These are phyloP conservation scores for Pseudognaphalium luteoalbum DNA, from an alignment of 129 eudicot species.

Conservation along the genomic window DNA sequence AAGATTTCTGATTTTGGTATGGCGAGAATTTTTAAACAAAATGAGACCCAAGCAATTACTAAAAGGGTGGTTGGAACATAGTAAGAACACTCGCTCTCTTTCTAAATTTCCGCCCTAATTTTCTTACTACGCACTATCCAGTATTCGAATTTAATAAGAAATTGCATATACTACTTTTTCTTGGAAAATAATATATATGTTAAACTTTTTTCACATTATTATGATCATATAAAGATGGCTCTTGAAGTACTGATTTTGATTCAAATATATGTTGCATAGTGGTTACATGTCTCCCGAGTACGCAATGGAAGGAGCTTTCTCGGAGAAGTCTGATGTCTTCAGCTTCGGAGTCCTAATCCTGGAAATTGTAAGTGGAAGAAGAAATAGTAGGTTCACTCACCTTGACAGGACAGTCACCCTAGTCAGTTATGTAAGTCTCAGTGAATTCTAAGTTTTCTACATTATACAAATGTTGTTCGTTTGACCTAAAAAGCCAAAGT, in stretches of 20 bases:
- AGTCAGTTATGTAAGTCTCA: constrained; percentile 43
- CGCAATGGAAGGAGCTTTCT: constrained; percentile 34
- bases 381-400: constrained; percentile 23
- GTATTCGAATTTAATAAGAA: too few species aligned
- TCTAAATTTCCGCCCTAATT: neutral
- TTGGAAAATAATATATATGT: too few species aligned
- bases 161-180: too few species aligned
- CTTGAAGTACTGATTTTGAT: neutral
- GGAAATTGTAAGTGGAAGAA: constrained; percentile 34
- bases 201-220: neutral
- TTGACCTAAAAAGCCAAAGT: neutral
- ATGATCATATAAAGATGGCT: neutral
- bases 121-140: neutral
- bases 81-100: constrained; percentile 24
- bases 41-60: constrained; percentile 48
- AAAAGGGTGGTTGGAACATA: constrained; percentile 42
- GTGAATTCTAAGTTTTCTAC: neutral
- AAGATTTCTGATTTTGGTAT: constrained; percentile 54
- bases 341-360: constrained; percentile 36
- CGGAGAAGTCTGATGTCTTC: constrained; percentile 33
- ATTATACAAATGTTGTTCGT: neutral
- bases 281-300: constrained; percentile 38
- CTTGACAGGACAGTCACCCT: constrained; percentile 33
- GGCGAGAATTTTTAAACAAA: constrained; percentile 46
- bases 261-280: constrained; percentile 8